These are phyloP conservation scores for Hymenoscyphus albidus DNA, from an alignment of 2,329 filamentous ascomycete species.

Conservation along the genomic window DNA sequence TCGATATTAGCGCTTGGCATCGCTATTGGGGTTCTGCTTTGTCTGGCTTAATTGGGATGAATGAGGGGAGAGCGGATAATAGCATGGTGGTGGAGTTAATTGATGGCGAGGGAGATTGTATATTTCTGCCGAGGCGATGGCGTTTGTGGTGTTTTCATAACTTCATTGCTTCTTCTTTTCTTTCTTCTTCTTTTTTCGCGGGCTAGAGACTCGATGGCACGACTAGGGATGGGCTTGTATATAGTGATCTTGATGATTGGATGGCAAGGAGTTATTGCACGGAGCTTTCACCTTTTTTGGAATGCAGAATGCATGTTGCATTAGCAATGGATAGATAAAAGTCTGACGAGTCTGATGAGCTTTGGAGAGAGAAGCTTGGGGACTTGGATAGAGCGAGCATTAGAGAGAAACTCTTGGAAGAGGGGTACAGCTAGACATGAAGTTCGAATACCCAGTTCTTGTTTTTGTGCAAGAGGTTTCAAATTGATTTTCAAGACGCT, in stretches of 20 bases:
- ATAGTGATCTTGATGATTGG: background rate
- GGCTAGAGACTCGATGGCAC: background rate
- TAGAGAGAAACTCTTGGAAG: background rate
- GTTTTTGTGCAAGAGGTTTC: background rate
- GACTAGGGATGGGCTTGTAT: background rate
- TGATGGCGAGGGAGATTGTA: background rate
- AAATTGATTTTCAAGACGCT: background rate
- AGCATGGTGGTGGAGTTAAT: background rate
- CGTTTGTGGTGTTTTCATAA: background rate
- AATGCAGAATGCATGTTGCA: background rate
- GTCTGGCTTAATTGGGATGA: slow-evolving; percentile 20
- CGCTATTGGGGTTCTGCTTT: slow-evolving; percentile 25
- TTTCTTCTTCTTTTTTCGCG: too few relatives aligned
- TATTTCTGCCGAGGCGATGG: background rate
- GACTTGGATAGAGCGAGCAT: background rate
- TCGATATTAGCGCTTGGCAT: slow-evolving; percentile 27
- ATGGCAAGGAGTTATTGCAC: background rate
- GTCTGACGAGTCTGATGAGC: background rate
- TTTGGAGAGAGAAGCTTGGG: background rate
- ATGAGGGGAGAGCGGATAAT: background rate
- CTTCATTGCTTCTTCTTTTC: background rate
- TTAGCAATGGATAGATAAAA: background rate
- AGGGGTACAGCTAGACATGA: background rate
- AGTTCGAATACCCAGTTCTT: background rate
- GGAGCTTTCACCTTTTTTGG: too few relatives aligned